Base-by-base conservation (phyloP, 2,329 filamentous ascomycete genomes). In the Penicillium decumbens region DNA sequence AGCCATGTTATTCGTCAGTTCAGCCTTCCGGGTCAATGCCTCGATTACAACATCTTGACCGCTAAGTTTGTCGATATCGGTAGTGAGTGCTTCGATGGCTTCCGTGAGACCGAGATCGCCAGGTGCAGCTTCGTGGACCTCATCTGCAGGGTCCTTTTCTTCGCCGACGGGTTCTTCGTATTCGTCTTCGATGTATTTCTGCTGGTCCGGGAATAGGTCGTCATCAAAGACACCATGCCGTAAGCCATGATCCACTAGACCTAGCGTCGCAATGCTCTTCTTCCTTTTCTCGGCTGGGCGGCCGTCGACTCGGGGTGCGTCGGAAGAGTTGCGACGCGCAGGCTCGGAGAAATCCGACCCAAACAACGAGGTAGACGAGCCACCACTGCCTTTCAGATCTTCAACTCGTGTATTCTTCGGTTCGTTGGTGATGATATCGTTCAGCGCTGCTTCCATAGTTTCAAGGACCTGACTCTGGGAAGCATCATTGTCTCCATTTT, bases 181-280 rank as follows among this genome's bases (percentile, higher is more conserved):
- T 61, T 95, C 90, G 59, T 96, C 92, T 45, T 91, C 87, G 5
- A 91, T 76, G 58, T 89, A 89, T 61, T 85, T 90, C 61, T 72
- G 67, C 63, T 95, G 89, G 56, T 97, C 92, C 1, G 84, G 87
- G 65, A 96, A 97, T 4, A 98, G 80, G 64, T 97, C 89, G 64
- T 97, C 88, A 58, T 95, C 88, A 67, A 98, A 98, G 2, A 98
- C 93, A 1, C 92, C 91, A 51, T 91, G 90, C 20, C 89, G 85
- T 13, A 88, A 89, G 12, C 89, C 88, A 5, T 87, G 85, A 51
- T 89, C 95, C 1, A 98, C 89, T 4, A 98, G 80, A 0, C 93
- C 93, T 3, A 98, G 74, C 0, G 93, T 96, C 9, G 92, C 87
- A 56, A 98, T 83, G 64, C 88, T 98, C 23, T 90, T 91, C 68